phyloP scores from a whole-genome alignment of 768 basidiomycete genomes.

The Suillus lakei region DNA sequence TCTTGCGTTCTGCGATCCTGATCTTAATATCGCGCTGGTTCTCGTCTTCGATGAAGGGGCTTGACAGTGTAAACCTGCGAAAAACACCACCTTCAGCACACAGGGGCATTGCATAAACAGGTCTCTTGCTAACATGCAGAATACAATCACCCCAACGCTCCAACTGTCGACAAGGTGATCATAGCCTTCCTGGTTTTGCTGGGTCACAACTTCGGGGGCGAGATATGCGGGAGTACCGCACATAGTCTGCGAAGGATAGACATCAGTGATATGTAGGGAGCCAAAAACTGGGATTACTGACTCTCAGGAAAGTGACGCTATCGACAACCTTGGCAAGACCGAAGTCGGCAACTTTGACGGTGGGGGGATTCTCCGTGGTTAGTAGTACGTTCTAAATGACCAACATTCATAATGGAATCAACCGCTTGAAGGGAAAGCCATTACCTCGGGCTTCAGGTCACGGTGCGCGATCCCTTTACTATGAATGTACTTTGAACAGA shows the following conservation, averaged over 20 bases:
- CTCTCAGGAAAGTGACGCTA: constrained; percentile 74
- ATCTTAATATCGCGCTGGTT: constrained; percentile 59
- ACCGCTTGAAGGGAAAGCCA: constrained; percentile 7
- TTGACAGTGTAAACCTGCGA: constrained; percentile 72
- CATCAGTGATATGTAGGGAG: constrained; percentile 6
- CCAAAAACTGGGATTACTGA: constrained; percentile 38
- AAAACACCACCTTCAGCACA: constrained; percentile 12
- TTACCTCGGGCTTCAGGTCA: constrained; percentile 88
- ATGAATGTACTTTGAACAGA: constrained; percentile 60
- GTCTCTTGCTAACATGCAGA: constrained; percentile 70
- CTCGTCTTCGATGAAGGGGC: constrained; percentile 85
- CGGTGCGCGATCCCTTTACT: constrained; percentile 84
- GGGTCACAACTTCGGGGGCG: constrained; percentile 88
- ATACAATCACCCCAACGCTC: constrained; percentile 95
- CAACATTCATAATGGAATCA: constrained; percentile 2
- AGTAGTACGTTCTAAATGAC: constrained; percentile 74
- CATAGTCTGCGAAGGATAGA: constrained; percentile 65
- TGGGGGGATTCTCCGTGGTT: constrained; percentile 69
- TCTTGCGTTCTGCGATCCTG: constrained; percentile 58
- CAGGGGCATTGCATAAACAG: constrained; percentile 8
- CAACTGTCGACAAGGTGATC: constrained; percentile 92
- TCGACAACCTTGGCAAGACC: constrained; percentile 94
- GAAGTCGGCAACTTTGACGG: constrained; percentile 93
- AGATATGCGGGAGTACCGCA: constrained; percentile 96
- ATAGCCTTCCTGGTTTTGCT: constrained; percentile 70